These are phyloP conservation scores for Aureobasidium uvarum DNA, from an alignment of 2,329 filamentous ascomycete genomes.

Conservation along the genomic window DNA sequence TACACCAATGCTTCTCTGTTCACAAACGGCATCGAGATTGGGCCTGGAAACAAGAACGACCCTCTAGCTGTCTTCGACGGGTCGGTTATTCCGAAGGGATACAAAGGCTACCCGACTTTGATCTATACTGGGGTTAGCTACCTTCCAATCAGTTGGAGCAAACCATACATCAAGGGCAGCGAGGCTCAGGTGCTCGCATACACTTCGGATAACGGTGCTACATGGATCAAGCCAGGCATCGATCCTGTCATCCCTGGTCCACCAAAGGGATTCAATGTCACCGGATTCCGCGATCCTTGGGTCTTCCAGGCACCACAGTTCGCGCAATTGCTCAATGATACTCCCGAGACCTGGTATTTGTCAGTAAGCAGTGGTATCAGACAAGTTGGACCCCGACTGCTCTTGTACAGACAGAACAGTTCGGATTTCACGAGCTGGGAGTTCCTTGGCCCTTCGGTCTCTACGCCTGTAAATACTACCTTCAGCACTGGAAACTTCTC, in stretches of 20 bases:
- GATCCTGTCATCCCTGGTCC: slow-evolving; percentile 43
- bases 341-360: slow-evolving; percentile 42
- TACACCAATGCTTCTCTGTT: slow-evolving; percentile 35
- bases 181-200: slow-evolving; percentile 50
- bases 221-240: slow-evolving; percentile 43
- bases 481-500: slow-evolving; percentile 18
- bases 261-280: slow-evolving; percentile 45
- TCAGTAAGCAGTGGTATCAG: slow-evolving; percentile 46
- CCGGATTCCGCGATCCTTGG: slow-evolving; percentile 47
- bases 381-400: slow-evolving; percentile 41
- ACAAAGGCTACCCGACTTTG: slow-evolving; percentile 47
- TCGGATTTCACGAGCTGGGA: slow-evolving; percentile 43
- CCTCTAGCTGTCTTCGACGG: slow-evolving; percentile 47
- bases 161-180: slow-evolving; percentile 47
- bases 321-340: slow-evolving; percentile 40
- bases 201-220: slow-evolving; percentile 42
- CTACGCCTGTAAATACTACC: slow-evolving; percentile 19
- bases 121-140: slow-evolving; percentile 49
- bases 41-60: neutral
- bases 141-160: slow-evolving; percentile 49
- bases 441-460: slow-evolving; percentile 34
- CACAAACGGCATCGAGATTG: slow-evolving; percentile 13
- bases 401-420: slow-evolving; percentile 44
- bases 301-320: slow-evolving; percentile 44
- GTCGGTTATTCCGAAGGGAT: slow-evolving; percentile 46